phyloP scores from a whole-genome alignment of 2,329 filamentous ascomycete genomes.

The Venturia pyrina region DNA sequence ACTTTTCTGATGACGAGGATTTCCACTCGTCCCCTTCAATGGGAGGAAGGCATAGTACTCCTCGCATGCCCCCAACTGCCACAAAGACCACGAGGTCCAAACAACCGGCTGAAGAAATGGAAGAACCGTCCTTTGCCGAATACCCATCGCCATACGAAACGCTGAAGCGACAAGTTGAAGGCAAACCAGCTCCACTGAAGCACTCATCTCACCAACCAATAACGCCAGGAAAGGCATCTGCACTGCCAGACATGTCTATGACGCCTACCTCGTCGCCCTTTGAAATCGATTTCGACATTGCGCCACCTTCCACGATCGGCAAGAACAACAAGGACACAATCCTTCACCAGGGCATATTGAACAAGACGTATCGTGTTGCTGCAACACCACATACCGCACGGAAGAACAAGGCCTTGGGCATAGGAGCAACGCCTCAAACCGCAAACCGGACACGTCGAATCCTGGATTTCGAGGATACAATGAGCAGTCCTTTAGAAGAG shows the following conservation, averaged over 20 bases:
- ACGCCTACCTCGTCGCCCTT: slow-evolving; percentile 41
- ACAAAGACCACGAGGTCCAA: slow-evolving; percentile 14
- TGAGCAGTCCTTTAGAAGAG: slow-evolving; percentile 44
- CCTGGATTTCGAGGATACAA: slow-evolving; percentile 29
- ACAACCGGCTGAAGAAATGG: slow-evolving; percentile 2
- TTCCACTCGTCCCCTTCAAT: slow-evolving; percentile 53
- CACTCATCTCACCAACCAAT: slow-evolving; percentile 22
- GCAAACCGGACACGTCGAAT: slow-evolving; percentile 21
- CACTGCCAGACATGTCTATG: slow-evolving; percentile 33
- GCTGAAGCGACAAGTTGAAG: slow-evolving; percentile 56
- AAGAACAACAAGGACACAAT: slow-evolving; percentile 57
- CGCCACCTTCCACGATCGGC: slow-evolving; percentile 27
- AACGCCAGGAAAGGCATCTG: slow-evolving; percentile 25
- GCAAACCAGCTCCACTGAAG: slow-evolving; percentile 27
- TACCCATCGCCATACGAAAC: slow-evolving; percentile 70
- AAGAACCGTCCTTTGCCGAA: slow-evolving; percentile 32
- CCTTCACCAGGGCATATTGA: slow-evolving; percentile 71
- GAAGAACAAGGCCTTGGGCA: slow-evolving; percentile 20
- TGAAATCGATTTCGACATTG: slow-evolving; percentile 27
- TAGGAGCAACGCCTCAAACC: slow-evolving; percentile 24
- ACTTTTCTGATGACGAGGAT: slow-evolving; percentile 36
- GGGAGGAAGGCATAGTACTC: slow-evolving; percentile 49
- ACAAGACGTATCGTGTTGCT: slow-evolving; percentile 91
- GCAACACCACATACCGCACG: slow-evolving; percentile 68
- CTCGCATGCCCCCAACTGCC: slow-evolving; percentile 26